Evolutionary conservation across 371 early-diverging fungal species (phyloP).

Genomic region (Haplosporangium sp.): DNA sequence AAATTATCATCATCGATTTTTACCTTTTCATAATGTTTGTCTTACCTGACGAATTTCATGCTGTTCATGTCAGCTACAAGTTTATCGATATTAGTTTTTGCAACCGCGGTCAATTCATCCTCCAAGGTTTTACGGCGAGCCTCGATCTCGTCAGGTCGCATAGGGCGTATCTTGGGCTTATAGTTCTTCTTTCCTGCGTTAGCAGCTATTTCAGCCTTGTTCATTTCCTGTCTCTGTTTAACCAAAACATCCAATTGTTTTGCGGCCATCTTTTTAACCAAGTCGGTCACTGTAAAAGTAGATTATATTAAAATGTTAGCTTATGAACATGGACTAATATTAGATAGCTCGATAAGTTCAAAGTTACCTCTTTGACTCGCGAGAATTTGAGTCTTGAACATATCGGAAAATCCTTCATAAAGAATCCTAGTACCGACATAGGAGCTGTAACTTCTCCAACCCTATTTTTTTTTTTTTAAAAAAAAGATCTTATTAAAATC

Average conservation of each 20-base stretch:
- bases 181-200: conserved; percentile 53
- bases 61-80: conserved; percentile 78
- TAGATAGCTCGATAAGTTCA: no score
- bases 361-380: conserved; percentile 61
- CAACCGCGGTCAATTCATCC: conserved; percentile 66
- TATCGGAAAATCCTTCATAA: conserved; percentile 73
- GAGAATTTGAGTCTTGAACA: conserved; percentile 71
- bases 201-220: conserved; percentile 43
- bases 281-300: conserved; percentile 55
- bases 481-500: no score
- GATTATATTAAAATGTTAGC: background rate
- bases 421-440: conserved; percentile 83
- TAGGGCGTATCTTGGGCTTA: conserved; percentile 47
- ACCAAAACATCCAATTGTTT: conserved; percentile 59
- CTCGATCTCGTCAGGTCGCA: conserved; percentile 47
- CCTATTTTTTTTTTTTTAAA: conserved; percentile 60
- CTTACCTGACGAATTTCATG: conserved; percentile 70
- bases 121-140: conserved; percentile 58
- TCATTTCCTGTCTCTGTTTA: conserved; percentile 44
- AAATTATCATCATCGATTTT: background rate
- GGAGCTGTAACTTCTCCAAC: conserved; percentile 84
- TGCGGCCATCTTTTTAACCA: conserved; percentile 61
- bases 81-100: conserved; percentile 73
- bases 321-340: no score
- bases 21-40: background rate